These are phyloP conservation scores for Magnaporthiopsis rhizophila DNA, from an alignment of 2,329 filamentous ascomycete genomes.

Conservation along the genomic window DNA sequence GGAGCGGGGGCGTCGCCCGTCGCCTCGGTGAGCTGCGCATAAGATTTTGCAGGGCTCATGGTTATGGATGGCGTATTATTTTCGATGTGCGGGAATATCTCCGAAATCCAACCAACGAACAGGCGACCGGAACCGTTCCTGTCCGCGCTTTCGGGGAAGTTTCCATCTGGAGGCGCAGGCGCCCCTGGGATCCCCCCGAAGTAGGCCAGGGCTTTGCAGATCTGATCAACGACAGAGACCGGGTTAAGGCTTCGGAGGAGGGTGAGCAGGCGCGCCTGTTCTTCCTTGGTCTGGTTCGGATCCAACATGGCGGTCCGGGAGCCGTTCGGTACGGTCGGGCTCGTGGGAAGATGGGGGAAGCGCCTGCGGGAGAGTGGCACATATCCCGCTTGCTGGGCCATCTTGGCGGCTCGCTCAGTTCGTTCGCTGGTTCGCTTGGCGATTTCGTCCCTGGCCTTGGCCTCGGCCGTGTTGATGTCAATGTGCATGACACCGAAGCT, in stretches of 20 bases:
- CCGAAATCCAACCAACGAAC: slow-evolving; percentile 54
- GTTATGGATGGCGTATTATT: background rate
- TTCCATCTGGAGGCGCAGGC: slow-evolving; percentile 38
- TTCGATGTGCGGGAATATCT: slow-evolving; percentile 45
- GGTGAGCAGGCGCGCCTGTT: slow-evolving; percentile 49
- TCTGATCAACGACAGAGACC: slow-evolving; percentile 49
- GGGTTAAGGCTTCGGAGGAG: slow-evolving; percentile 49
- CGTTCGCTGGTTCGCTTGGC: slow-evolving; percentile 55
- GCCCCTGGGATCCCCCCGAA: slow-evolving; percentile 51
- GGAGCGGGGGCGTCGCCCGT: background rate
- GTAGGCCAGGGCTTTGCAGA: slow-evolving; percentile 55
- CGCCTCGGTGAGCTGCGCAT: background rate
- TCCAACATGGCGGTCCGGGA: slow-evolving; percentile 19
- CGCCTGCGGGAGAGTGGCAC: slow-evolving; percentile 38
- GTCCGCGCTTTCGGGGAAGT: slow-evolving; percentile 47
- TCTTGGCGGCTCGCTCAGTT: slow-evolving; percentile 48
- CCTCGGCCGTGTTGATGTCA: slow-evolving; percentile 37
- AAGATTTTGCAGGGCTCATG: background rate
- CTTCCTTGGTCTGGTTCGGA: slow-evolving; percentile 44
- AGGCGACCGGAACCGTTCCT: slow-evolving; percentile 49
- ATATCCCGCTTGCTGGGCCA: slow-evolving; percentile 47
- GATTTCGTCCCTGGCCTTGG: slow-evolving; percentile 41
- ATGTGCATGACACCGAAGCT: slow-evolving; percentile 60
- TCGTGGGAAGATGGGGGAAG: slow-evolving; percentile 20
- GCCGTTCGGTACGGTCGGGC: slow-evolving; percentile 6